Percentiles rank a stretch among this genome's conserved stretches.
Conservation (phyloP, 768 basidiomycete genomes). For the Lepiota subincarnata region DNA sequence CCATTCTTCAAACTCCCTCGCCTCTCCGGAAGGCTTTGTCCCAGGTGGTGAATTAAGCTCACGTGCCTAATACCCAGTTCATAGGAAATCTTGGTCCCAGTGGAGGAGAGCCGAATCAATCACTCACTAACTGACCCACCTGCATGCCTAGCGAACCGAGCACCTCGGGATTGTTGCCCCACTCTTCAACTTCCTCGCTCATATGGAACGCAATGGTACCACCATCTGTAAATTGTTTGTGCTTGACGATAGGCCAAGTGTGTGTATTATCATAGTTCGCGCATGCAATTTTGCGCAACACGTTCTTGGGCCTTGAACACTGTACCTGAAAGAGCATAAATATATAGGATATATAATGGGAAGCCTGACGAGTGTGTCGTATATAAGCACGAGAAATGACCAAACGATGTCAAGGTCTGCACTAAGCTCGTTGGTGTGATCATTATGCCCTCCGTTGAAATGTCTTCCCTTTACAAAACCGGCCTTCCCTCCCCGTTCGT, state of each 20-base stretch:
- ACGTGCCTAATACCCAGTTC: background rate
- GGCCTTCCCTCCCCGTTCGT: constrained; percentile 61
- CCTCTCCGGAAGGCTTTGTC: background rate
- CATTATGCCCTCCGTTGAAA: constrained; percentile 64
- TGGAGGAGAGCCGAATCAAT: background rate
- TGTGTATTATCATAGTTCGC: constrained; percentile 65
- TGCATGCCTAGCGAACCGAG: constrained; percentile 13
- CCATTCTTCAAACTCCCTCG: background rate
- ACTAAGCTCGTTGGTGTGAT: constrained; percentile 74
- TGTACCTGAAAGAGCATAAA: constrained; percentile 70
- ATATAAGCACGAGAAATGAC: background rate
- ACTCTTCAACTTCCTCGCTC: constrained; percentile 36
- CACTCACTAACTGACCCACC: background rate
- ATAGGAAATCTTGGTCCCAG: background rate
- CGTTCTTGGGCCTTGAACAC: constrained; percentile 68
- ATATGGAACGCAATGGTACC: constrained; percentile 58
- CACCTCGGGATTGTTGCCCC: constrained; percentile 27
- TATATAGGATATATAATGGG: constrained; percentile 83
- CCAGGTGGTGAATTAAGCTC: background rate
- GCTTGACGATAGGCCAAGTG: constrained; percentile 59
- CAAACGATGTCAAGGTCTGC: background rate
- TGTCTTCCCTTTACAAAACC: constrained; percentile 61
- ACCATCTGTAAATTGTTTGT: constrained; percentile 56
- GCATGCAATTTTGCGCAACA: constrained; percentile 61
- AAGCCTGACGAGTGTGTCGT: constrained; percentile 47